phyloP scores from a whole-genome alignment of 441 rosid genomes.

The Pelargonium fulgidum region DNA sequence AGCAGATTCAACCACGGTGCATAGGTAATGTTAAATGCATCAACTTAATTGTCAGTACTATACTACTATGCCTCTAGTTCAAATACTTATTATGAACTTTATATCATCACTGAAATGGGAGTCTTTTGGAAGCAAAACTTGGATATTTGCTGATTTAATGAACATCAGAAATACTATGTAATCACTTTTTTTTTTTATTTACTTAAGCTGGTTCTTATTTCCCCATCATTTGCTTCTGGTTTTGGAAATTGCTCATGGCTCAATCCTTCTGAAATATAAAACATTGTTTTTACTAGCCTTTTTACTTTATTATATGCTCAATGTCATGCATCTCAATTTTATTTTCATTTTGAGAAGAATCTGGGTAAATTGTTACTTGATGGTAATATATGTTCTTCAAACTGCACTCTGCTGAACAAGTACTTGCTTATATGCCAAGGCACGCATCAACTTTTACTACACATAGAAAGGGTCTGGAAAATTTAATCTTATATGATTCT shows the following conservation, averaged over 20 bases:
- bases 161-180: too few species aligned
- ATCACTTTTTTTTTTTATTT: too few species aligned
- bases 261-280: too few species aligned
- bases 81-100: background rate
- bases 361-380: background rate
- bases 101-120: too few species aligned
- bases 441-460: background rate
- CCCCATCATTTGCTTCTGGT: background rate
- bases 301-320: background rate
- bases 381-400: background rate
- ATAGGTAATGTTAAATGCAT: conserved; percentile 38
- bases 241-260: background rate
- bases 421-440: background rate
- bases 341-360: background rate
- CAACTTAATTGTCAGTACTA: background rate
- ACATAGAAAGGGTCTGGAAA: background rate
- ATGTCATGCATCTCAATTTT: background rate
- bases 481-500: background rate
- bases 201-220: background rate
- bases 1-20: conserved; percentile 61
- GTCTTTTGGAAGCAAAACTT: too few species aligned
- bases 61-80: background rate
- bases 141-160: too few species aligned
- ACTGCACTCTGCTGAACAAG: background rate
- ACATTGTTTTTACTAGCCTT: background rate